Evolutionary conservation across 139 green algal genomes (phyloP).

Genomic region (Desmodesmus armatus): DNA sequence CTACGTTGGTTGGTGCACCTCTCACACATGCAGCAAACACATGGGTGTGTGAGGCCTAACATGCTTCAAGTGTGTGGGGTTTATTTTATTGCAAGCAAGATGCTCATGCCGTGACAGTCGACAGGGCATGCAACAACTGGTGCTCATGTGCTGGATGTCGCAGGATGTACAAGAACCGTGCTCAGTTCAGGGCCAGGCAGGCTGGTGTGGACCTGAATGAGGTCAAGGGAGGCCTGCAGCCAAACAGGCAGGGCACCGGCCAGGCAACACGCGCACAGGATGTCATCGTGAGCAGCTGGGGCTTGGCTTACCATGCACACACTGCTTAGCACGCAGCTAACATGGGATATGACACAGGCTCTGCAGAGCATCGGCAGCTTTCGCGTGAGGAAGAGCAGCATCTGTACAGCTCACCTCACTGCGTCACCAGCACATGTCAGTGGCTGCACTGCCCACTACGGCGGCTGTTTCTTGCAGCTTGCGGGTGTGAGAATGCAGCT

Average conservation of each 20-base stretch:
- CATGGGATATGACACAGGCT: not conserved
- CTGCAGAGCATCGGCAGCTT: no score
- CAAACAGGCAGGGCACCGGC: no score
- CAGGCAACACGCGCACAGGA: conserved; percentile 6
- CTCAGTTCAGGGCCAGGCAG: not conserved
- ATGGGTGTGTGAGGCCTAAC: no score
- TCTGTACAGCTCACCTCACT: not conserved
- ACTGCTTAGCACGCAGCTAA: not conserved
- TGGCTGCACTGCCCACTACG: not conserved
- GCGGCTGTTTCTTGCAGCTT: no score
- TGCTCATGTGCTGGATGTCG: no score
- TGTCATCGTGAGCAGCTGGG: conserved; percentile 18
- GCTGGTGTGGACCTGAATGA: conserved; percentile 9
- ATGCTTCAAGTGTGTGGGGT: no score
- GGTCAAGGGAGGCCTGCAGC: not conserved
- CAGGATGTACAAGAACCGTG: conserved; percentile 43
- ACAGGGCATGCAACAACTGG: not conserved
- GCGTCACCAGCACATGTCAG: not conserved
- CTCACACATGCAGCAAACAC: no score
- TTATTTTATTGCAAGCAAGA: no score
- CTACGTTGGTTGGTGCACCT: no score
- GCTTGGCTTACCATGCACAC: not conserved
- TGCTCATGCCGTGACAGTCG: not conserved
- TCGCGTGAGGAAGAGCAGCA: not conserved
- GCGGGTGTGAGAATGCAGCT: no score